These are phyloP conservation scores for Aspergillus awamori DNA, from an alignment of 2,329 filamentous ascomycete species.

Conservation along the genomic window DNA sequence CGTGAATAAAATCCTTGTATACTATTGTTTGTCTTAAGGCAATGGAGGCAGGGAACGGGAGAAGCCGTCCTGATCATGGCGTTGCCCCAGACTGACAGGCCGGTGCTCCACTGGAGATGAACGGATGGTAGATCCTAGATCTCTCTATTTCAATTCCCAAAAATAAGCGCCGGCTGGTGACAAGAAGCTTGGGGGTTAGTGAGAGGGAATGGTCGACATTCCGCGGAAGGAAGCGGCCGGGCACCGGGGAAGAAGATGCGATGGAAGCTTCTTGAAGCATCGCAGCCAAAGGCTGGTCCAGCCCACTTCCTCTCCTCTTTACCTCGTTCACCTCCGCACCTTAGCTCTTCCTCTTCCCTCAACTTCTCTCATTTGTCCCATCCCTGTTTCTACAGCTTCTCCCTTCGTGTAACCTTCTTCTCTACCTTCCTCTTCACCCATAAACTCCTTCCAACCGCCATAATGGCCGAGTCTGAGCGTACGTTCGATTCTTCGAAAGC, in stretches of 20 bases:
- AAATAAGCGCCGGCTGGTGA: not conserved
- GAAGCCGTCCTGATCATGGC: not conserved
- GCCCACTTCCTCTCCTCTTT: slow-evolving; percentile 8
- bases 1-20: not conserved
- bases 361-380: slow-evolving; percentile 4
- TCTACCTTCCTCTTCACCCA: slow-evolving; percentile 14
- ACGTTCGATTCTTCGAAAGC: slow-evolving; percentile 27
- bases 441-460: slow-evolving; percentile 10
- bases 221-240: not conserved
- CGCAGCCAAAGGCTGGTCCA: slow-evolving; percentile 17
- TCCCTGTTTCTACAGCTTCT: not conserved
- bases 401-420: not conserved
- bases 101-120: not conserved
- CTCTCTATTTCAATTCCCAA: not conserved
- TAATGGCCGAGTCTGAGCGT: slow-evolving; percentile 44
- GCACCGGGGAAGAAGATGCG: slow-evolving; percentile 18
- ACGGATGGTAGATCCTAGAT: not conserved
- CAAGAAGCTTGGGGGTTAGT: not conserved
- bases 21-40: too few species aligned
- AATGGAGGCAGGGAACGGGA: not conserved
- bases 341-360: slow-evolving; percentile 13
- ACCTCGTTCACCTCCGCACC: slow-evolving; percentile 4
- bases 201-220: not conserved
- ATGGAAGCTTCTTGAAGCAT: slow-evolving; percentile 49
- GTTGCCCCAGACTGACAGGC: not conserved